These are phyloP conservation scores for Knoxia roxburghii DNA, from an alignment of 257 asterid genomes.

Conservation along the genomic window DNA sequence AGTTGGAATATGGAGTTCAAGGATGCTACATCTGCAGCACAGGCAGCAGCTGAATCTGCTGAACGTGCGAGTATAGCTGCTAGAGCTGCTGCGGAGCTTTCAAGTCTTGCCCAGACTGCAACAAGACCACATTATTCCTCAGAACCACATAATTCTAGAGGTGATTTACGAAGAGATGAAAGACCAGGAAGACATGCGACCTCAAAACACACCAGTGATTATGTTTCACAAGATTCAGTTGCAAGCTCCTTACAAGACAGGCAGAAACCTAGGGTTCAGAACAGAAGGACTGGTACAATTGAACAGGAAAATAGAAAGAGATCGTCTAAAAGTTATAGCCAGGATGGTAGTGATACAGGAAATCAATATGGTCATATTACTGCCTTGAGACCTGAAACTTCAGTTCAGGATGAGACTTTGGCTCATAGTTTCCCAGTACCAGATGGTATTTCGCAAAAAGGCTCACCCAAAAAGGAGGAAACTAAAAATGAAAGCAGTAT, in stretches of 20 bases:
- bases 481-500: conserved; percentile 6
- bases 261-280: conserved; percentile 25
- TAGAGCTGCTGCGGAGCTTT: conserved; percentile 83
- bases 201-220: conserved; percentile 22
- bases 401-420: conserved; percentile 28
- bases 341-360: conserved; percentile 25
- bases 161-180: conserved; percentile 26
- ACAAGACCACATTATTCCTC: conserved; percentile 38
- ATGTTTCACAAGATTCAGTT: conserved; percentile 29
- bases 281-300: conserved; percentile 22
- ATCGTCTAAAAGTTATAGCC: conserved; percentile 19
- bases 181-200: conserved; percentile 23
- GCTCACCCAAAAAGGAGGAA: conserved; percentile 28
- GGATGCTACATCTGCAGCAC: conserved; percentile 91
- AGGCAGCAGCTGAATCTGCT: conserved; percentile 91
- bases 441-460: conserved; percentile 29
- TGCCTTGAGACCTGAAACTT: conserved; percentile 34
- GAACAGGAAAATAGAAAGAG: conserved; percentile 26
- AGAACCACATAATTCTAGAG: conserved; percentile 31
- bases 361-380: conserved; percentile 27
- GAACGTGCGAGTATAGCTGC: conserved; percentile 87
- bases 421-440: conserved; percentile 27
- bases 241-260: conserved; percentile 23
- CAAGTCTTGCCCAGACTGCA: conserved; percentile 37
- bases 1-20: conserved; percentile 73